Conservation (phyloP, 1,139 yeast species). For the Pichia sp. region DNA sequence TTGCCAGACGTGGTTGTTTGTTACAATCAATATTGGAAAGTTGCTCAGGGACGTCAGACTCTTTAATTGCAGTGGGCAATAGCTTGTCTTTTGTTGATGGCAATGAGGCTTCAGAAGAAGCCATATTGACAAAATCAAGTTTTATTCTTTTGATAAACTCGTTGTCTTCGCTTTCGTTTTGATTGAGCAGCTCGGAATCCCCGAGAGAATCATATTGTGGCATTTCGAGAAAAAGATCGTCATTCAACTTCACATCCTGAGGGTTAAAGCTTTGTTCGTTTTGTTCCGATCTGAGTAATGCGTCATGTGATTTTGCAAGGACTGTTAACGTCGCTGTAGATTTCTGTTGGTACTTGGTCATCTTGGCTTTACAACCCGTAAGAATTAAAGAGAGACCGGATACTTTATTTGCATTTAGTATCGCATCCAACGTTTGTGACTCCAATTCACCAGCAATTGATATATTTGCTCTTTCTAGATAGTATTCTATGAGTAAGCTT, state of each 20-base stretch:
- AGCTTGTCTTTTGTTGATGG: constrained; percentile 30
- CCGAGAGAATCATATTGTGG: constrained; percentile 64
- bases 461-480: constrained; percentile 63
- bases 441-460: constrained; percentile 60
- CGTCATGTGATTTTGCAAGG: constrained; percentile 57
- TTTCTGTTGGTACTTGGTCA: constrained; percentile 76
- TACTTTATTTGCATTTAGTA: constrained; percentile 48
- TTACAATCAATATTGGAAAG: constrained; percentile 70
- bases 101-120: constrained; percentile 8
- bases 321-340: constrained; percentile 74
- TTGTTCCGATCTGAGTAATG: constrained; percentile 24
- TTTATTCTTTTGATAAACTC: constrained; percentile 38
- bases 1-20: constrained; percentile 67
- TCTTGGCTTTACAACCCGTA: constrained; percentile 84
- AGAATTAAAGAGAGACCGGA: constrained; percentile 62
- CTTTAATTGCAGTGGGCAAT: constrained; percentile 57
- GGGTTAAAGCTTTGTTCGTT: constrained; percentile 36
- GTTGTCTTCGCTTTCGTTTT: constrained; percentile 16
- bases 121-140: constrained; percentile 33
- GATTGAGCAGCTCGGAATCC: constrained; percentile 39
- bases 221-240: constrained; percentile 75
- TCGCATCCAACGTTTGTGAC: constrained; percentile 48
- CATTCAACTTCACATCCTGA: constrained; percentile 59
- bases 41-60: constrained; percentile 57
- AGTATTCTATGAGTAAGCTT: constrained; percentile 44